phyloP scores from a whole-genome alignment of 805 yeast species.

The Starmerella etchellsii region DNA sequence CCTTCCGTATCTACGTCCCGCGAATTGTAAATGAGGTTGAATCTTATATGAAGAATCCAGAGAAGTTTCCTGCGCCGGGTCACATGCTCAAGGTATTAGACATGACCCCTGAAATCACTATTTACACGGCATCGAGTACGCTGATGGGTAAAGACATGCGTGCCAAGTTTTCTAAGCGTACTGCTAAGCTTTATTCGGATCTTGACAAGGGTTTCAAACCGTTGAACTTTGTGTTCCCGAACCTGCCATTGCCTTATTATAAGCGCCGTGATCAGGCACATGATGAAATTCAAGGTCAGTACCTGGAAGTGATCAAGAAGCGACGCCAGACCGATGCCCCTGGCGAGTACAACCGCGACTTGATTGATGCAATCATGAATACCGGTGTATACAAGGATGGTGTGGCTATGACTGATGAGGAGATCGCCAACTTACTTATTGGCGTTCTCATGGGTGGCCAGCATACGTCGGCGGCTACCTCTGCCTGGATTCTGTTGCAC shows the following conservation, averaged over 20 bases:
- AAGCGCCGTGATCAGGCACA: constrained; percentile 81
- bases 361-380: constrained; percentile 77
- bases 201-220: constrained; percentile 96
- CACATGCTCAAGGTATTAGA: constrained; percentile 42
- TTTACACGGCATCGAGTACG: constrained; percentile 89
- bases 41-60: constrained; percentile 41
- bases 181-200: constrained; percentile 77
- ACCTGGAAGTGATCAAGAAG: constrained; percentile 59
- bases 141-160: constrained; percentile 87
- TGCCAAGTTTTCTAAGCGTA: constrained; percentile 61
- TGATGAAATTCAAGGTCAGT: constrained; percentile 61
- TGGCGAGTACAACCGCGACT: constrained; percentile 75
- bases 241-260: constrained; percentile 80
- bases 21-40: constrained; percentile 65
- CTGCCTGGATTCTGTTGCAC: constrained; percentile 88
- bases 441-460: constrained; percentile 99
- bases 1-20: constrained; percentile 80
- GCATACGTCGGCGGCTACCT: constrained; percentile 92
- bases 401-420: constrained; percentile 82
- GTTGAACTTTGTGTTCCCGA: constrained; percentile 86
- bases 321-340: constrained; percentile 45
- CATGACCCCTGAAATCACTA: constrained; percentile 88
- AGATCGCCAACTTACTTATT: constrained; percentile 83
- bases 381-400: constrained; percentile 86
- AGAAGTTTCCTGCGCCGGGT: constrained; percentile 26